Percentiles rank a stretch among this genome's conserved stretches.
These are phyloP conservation scores for Drechslera avenae DNA, from an alignment of 2,329 filamentous ascomycete genomes.

Conservation along the genomic window DNA sequence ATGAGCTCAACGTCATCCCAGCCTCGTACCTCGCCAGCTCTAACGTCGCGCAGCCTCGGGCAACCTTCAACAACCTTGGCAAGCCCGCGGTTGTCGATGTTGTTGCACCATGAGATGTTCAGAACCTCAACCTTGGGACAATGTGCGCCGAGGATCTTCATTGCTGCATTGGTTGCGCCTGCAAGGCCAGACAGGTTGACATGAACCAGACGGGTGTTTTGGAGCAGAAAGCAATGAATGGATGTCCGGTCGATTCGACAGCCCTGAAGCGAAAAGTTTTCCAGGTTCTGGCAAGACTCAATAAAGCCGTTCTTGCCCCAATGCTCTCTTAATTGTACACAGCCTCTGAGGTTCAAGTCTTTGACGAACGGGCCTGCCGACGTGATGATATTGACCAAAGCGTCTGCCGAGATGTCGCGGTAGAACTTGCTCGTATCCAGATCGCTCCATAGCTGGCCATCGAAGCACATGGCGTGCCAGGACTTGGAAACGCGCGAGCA, in stretches of 20 bases:
- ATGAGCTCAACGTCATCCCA: constrained; percentile 78
- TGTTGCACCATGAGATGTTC: constrained; percentile 92
- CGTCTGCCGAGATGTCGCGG: constrained; percentile 80
- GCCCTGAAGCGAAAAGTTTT: constrained; percentile 86
- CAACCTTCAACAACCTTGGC: constrained; percentile 75
- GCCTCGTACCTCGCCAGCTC: constrained; percentile 79
- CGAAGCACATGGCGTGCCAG: constrained; percentile 85
- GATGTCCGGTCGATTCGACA: constrained; percentile 81
- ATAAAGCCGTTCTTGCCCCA: constrained; percentile 78
- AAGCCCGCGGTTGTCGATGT: constrained; percentile 79
- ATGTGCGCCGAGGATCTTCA: constrained; percentile 81
- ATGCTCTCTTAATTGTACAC: constrained; percentile 83
- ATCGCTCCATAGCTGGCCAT: constrained; percentile 89
- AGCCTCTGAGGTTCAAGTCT: constrained; percentile 88
- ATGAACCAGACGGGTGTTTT: constrained; percentile 78
- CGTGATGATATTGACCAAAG: constrained; percentile 82
- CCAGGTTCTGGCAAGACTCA: constrained; percentile 84
- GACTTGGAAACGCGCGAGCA: constrained; percentile 76
- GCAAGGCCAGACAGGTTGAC: constrained; percentile 84
- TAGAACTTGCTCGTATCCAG: constrained; percentile 88
- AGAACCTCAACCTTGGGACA: constrained; percentile 83
- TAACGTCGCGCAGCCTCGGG: constrained; percentile 73
- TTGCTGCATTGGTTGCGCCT: constrained; percentile 79
- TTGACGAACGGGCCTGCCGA: constrained; percentile 87
- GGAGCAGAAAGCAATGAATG: constrained; percentile 78